These are phyloP conservation scores for Davidsoniella virescens DNA, from an alignment of 2,329 filamentous ascomycete species.

Conservation along the genomic window DNA sequence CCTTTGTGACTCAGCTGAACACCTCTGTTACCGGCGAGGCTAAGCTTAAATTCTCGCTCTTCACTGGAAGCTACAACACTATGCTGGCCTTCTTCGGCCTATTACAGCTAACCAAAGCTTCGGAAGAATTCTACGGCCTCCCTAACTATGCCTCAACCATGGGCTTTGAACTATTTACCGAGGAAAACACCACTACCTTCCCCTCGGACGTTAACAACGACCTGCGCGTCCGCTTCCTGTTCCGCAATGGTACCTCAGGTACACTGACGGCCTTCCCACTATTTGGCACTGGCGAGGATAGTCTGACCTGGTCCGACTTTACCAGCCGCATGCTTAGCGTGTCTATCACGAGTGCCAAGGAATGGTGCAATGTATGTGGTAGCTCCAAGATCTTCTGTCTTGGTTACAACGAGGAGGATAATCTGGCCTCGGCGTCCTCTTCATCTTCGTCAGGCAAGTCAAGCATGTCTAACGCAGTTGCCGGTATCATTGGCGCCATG, in stretches of 20 bases:
- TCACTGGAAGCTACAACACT: slow-evolving; percentile 22
- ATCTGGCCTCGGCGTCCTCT: slow-evolving; percentile 7
- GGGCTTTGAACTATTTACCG: slow-evolving; percentile 21
- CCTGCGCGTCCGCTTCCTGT: slow-evolving; percentile 21
- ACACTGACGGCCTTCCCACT: slow-evolving; percentile 19
- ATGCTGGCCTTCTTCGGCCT: slow-evolving; percentile 23
- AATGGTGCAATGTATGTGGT: slow-evolving; percentile 20
- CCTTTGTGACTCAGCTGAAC: slow-evolving; percentile 20
- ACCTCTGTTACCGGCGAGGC: slow-evolving; percentile 18
- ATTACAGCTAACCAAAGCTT: slow-evolving; percentile 17
- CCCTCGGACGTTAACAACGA: slow-evolving; percentile 17
- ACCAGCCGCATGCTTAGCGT: slow-evolving; percentile 18
- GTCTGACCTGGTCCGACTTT: slow-evolving; percentile 19
- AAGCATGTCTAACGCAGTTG: slow-evolving; percentile 21
- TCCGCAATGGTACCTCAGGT: slow-evolving; percentile 21
- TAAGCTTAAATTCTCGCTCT: slow-evolving; percentile 21
- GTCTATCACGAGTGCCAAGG: slow-evolving; percentile 18
- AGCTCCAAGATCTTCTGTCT: slow-evolving; percentile 20
- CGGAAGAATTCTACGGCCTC: slow-evolving; percentile 20
- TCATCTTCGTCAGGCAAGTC: slow-evolving; percentile 10
- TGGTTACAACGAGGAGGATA: slow-evolving; percentile 17
- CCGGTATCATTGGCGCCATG: slow-evolving; percentile 21
- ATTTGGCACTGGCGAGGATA: slow-evolving; percentile 18
- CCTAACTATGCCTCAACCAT: slow-evolving; percentile 23
- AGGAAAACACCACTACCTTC: slow-evolving; percentile 16